A percentile compares a stretch with the other conserved stretches of the same genome.
phyloP scores from a whole-genome alignment of 2,329 filamentous ascomycete species.

The Ploettnerulaceae sp. region DNA sequence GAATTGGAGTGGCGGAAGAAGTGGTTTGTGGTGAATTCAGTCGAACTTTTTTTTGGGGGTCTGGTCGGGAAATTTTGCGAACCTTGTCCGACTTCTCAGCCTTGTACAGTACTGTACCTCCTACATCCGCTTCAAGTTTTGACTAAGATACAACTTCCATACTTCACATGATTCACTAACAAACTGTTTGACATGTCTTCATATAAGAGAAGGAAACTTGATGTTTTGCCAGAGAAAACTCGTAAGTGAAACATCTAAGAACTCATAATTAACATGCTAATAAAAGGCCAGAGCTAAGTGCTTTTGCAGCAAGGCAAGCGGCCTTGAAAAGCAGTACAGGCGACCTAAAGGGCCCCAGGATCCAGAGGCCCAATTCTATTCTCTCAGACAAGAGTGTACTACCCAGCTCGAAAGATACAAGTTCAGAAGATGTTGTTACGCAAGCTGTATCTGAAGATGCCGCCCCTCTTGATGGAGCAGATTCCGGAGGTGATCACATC shows the following conservation, averaged over 20 bases:
- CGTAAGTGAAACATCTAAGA: constrained; percentile 31
- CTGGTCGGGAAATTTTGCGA: constrained; percentile 12
- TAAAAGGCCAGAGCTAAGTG: constrained; percentile 28
- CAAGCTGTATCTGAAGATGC: background rate
- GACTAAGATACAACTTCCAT: too few species aligned
- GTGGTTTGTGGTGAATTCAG: background rate
- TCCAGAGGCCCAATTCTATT: background rate
- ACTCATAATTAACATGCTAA: constrained; percentile 14
- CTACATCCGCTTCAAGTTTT: too few species aligned
- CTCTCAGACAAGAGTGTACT: background rate
- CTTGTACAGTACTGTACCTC: too few species aligned
- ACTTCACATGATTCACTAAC: background rate
- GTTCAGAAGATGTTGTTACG: background rate
- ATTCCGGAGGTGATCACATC: background rate
- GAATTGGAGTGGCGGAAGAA: background rate
- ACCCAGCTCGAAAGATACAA: background rate
- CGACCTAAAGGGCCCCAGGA: constrained; percentile 1
- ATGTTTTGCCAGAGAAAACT: constrained; percentile 32
- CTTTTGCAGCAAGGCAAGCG: constrained; percentile 31
- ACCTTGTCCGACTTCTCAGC: constrained; percentile 5
- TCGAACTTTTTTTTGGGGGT: constrained; percentile 21
- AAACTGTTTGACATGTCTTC: constrained; percentile 27
- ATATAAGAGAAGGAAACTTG: constrained; percentile 42
- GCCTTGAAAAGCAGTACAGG: constrained; percentile 15
- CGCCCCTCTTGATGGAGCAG: background rate